A percentile compares a stretch with the other conserved stretches of the same genome.
phyloP scores from a whole-genome alignment of 176 grass and related monocot species.

The Eremochloa ophiuroides region DNA sequence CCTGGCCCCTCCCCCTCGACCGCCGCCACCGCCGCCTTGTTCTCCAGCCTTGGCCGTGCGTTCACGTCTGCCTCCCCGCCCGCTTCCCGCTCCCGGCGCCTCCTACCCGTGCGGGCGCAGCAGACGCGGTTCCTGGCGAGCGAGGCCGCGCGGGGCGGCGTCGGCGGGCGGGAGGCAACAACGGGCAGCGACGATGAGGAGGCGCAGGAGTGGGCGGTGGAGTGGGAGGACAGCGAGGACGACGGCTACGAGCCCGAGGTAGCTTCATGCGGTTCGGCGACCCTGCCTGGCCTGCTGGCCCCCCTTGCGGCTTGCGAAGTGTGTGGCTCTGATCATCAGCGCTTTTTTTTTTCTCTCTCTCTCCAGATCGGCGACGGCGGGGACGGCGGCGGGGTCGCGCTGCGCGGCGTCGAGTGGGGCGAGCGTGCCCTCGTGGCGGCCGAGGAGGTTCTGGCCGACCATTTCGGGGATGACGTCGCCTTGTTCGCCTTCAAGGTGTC shows the following conservation, averaged over 20 bases:
- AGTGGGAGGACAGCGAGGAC: constrained; percentile 67
- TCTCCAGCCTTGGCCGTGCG: background rate
- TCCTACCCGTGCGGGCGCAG: background rate
- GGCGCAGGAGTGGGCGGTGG: constrained; percentile 18
- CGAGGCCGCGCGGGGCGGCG: constrained; percentile 1
- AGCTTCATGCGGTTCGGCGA: background rate
- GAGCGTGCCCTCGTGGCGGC: constrained; percentile 50
- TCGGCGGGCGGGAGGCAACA: background rate
- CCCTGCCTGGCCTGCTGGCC: no score
- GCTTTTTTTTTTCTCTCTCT: no score
- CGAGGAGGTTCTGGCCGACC: constrained; percentile 48
- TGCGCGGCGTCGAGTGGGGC: constrained; percentile 61
- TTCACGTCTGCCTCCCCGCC: background rate
- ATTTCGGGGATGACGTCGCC: constrained; percentile 60
- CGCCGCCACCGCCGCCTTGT: background rate
- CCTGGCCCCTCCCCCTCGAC: background rate
- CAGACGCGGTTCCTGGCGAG: constrained; percentile 19
- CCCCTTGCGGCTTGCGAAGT: background rate
- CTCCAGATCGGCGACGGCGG: constrained; percentile 85
- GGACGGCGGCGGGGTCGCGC: constrained; percentile 65
- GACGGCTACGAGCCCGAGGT: constrained; percentile 48
- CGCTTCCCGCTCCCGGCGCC: background rate
- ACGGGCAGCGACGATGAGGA: background rate
- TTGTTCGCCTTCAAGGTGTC: constrained; percentile 92
- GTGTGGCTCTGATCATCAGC: background rate